phyloP scores from a whole-genome alignment of 2,329 filamentous ascomycete genomes.

The Magnaporthiopsis poae region DNA sequence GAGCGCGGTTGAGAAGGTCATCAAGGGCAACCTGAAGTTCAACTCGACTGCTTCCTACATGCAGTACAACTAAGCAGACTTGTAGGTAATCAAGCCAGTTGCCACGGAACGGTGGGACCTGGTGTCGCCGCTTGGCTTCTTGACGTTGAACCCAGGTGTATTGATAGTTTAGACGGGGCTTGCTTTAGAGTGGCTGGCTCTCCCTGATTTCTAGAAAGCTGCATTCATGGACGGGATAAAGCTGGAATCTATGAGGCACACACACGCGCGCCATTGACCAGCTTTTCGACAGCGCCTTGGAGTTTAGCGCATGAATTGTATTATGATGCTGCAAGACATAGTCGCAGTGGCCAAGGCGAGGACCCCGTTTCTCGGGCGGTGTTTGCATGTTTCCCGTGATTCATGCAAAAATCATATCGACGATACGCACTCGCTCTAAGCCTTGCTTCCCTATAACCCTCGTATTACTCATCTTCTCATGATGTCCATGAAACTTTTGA shows the following conservation, averaged over 20 bases:
- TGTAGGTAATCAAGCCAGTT: neutral
- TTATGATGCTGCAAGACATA: neutral
- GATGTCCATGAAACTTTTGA: neutral
- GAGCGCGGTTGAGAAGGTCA: constrained; percentile 96
- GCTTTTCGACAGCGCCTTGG: neutral
- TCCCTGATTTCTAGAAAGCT: neutral
- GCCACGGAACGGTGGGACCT: neutral
- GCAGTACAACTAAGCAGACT: constrained; percentile 77
- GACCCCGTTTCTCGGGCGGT: neutral
- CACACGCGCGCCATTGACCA: neutral
- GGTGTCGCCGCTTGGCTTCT: neutral
- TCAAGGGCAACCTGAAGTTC: constrained; percentile 98
- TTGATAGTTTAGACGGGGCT: neutral
- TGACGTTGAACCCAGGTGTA: neutral
- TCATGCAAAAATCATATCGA: neutral
- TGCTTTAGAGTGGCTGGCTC: neutral
- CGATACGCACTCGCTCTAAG: neutral
- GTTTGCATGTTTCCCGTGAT: neutral
- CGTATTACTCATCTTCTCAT: neutral
- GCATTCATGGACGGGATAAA: neutral
- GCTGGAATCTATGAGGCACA: neutral
- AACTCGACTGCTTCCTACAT: constrained; percentile 97
- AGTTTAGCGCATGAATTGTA: neutral
- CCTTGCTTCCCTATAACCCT: neutral
- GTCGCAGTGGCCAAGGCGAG: neutral